Base-by-base conservation (phyloP, 768 basidiomycete species). In the Trametes cinnabarina region DNA sequence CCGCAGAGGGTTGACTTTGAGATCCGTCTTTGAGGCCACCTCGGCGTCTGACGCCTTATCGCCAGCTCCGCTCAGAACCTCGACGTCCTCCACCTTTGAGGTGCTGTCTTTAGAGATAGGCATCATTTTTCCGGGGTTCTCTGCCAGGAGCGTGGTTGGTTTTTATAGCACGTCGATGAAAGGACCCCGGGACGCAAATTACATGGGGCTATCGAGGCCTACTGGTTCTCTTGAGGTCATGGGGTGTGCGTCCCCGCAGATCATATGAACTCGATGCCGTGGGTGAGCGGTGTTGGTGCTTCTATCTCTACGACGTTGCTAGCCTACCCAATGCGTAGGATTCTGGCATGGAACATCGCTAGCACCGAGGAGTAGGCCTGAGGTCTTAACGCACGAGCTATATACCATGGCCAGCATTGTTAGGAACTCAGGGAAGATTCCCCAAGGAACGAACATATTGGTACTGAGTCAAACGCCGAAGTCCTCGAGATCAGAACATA, bases 91-190 rank as follows among this genome's bases (percentile, higher is more conserved):
- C 26, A 52, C 14, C 37, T 44, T 51, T 17, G 30, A 11, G 25
- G 48, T 41, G 46, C 51, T 58, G 46, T 52, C 51, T 46, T 58
- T 58, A 20, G 47, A 58, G 46, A 25, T 34, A 6, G 51, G 20
- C 57, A 58, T 58, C 26, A 9, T 25, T 25, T 19, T 22, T 25
- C 14, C 10, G 8, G 1, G 26, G 17, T 7, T 28, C 28, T 15
- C 5, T 4, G 14, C 37, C 37, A 15, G 3, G 15, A 20, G 23
- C 10, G 14, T 20, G 44, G 15, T 25, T 10, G 12, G 23, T 15
- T 25, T 26, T 25, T 46, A 26, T 46, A 46, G 30, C 12, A 12
- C 30, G 12, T 12, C 12, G 12, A 7, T 32, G 30, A 32, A 32
- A n/a, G n/a, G n/a, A n/a, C n/a, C n/a, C n/a, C n/a, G n/a, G n/a